phyloP scores from a whole-genome alignment of 495 filamentous ascomycete species.

The Evansstolkia leycettana region DNA sequence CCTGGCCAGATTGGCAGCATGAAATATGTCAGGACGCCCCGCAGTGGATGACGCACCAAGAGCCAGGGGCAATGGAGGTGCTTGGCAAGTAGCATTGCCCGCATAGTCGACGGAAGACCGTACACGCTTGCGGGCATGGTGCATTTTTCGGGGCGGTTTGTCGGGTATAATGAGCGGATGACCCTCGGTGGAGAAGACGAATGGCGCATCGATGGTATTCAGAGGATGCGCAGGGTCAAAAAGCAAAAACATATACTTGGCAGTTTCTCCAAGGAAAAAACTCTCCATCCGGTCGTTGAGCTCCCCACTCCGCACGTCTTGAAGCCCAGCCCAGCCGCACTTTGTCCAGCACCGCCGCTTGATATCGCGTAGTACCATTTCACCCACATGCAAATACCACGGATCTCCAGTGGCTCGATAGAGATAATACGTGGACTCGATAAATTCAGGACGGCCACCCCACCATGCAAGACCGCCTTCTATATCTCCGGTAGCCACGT shows the following conservation, averaged over 20 bases:
- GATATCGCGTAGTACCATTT: slow-evolving; percentile 88
- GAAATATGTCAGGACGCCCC: slow-evolving; percentile 76
- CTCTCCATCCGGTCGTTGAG: slow-evolving; percentile 96
- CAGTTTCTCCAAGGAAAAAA: slow-evolving; percentile 93
- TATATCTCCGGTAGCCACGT: slow-evolving; percentile 68
- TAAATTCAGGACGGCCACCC: slow-evolving; percentile 88
- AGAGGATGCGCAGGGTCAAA: slow-evolving; percentile 79
- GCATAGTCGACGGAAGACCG: slow-evolving; percentile 2
- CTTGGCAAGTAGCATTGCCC: slow-evolving; percentile 38
- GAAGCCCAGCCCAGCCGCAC: slow-evolving; percentile 92
- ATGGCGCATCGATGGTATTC: slow-evolving; percentile 72
- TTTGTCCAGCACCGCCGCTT: slow-evolving; percentile 82
- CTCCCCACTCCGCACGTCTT: slow-evolving; percentile 82
- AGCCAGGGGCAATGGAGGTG: slow-evolving; percentile 40
- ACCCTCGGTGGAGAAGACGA: slow-evolving; percentile 92
- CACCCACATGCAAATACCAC: slow-evolving; percentile 91
- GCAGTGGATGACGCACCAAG: slow-evolving; percentile 70
- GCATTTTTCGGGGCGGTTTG: slow-evolving; percentile 12
- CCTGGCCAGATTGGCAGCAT: slow-evolving; percentile 76
- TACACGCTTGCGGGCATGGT: slow-evolving; percentile 5
- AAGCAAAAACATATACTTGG: slow-evolving; percentile 86
- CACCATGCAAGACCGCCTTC: slow-evolving; percentile 89
- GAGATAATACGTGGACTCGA: slow-evolving; percentile 88
- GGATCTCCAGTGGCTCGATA: slow-evolving; percentile 90
- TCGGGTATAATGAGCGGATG: slow-evolving; percentile 82